Base-by-base conservation (phyloP, 371 early-diverging fungal species). In the Pancytospora epiphaga region DNA sequence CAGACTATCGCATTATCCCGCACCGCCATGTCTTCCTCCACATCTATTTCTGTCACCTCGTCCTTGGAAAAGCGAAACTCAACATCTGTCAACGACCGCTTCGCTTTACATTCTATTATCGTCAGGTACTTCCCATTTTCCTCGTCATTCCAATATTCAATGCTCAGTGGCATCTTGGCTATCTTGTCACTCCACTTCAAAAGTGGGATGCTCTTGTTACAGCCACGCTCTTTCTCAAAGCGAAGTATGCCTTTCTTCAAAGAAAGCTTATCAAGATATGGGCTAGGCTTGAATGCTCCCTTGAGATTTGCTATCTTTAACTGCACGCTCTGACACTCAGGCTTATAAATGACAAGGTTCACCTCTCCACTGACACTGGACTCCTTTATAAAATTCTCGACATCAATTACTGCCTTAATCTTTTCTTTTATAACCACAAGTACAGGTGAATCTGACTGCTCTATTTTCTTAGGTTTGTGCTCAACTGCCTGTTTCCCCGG, bases 91-190 rank as follows among this genome's bases (percentile, higher is more conserved):
- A 75, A 15, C 32, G 64, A 54, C 33, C 50, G 39, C n/a, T 72
- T 69, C 27, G 70, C 76, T 22, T 32, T 51, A 60, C 60, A 63
- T 51, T 70, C 70, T 27, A 78, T 19, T 30, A 62, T 68, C 34
- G 49, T 70, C 34, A 64, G 54, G 47, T 61, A 76, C 36, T 62
- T 60, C 18, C 51, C 61, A 43, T 73, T 54, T 0, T 70, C 65
- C 49, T 76, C 76, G 50, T 65, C 58, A n/a, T 61, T 65, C 73
- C 76, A 76, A 50, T 66, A 78, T 36, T 79, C 75, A 65, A 78
- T 57, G 33, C 37, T 54, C 37, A 75, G 66, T 0, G 79, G 76
- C 49, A 69, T 12, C 12, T 54, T 50, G 32, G 39, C 50, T 18
- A 67, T 19, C 43, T 65, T 52, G 3, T 52, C 47, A 37, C 54